phyloP scores from a whole-genome alignment of 331 rosid species.

The Rosa hybrid region DNA sequence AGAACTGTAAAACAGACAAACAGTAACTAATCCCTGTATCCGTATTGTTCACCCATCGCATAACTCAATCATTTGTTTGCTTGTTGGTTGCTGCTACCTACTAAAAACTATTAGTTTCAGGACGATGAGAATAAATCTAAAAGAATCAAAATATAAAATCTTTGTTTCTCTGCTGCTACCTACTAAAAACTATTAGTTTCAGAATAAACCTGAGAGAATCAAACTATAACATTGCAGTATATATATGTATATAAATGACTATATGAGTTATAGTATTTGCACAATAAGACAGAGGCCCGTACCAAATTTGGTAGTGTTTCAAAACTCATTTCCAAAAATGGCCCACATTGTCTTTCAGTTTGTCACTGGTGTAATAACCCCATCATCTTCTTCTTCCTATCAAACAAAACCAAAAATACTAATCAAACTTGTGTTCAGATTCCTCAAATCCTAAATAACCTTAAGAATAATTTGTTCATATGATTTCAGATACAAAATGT shows the following conservation, averaged over 20 bases:
- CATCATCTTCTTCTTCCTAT: neutral
- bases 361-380: neutral
- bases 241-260: no score
- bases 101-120: neutral
- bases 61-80: neutral
- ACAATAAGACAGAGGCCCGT: neutral
- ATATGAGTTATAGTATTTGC: neutral
- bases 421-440: neutral
- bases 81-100: neutral
- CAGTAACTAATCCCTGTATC: neutral
- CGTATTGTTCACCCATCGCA: neutral
- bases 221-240: no score
- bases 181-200: no score
- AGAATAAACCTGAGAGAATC: no score
- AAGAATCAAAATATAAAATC: neutral
- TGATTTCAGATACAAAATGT: neutral
- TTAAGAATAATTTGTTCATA: neutral
- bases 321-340: neutral
- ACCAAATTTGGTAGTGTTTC: neutral
- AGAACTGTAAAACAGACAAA: neutral
- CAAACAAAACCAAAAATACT: neutral
- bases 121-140: neutral
- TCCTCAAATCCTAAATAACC: neutral
- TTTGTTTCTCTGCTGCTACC: no score
- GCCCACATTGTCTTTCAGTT: neutral